Evolutionary conservation across 441 rosid genomes (phyloP).

Genomic region (Adansonia gregorii): DNA sequence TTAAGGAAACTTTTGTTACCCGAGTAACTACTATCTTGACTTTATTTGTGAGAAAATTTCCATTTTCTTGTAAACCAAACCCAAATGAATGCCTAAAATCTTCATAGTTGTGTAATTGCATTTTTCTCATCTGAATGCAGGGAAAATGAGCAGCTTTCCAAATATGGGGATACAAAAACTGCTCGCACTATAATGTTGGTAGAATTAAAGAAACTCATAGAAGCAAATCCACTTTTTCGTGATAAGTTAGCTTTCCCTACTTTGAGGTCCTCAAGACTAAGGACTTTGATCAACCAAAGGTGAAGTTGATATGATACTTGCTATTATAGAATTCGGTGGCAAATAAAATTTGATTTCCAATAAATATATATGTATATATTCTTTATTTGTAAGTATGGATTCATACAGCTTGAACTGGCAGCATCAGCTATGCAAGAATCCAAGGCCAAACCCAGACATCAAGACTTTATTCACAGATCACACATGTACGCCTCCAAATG

Average conservation of each 20-base stretch:
- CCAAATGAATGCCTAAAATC: background rate
- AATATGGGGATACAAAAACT: slow-evolving; percentile 82
- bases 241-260: slow-evolving; percentile 79
- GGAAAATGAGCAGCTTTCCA: slow-evolving; percentile 88
- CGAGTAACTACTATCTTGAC: slow-evolving; percentile 4
- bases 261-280: slow-evolving; percentile 74
- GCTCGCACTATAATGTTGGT: slow-evolving; percentile 76
- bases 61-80: background rate
- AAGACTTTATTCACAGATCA: slow-evolving; percentile 91
- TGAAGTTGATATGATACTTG: slow-evolving; percentile 28
- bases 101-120: slow-evolving; percentile 5
- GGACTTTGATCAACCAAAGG: slow-evolving; percentile 94
- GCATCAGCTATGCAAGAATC: slow-evolving; percentile 90
- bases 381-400: slow-evolving; percentile 19
- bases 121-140: slow-evolving; percentile 41
- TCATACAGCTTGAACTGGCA: slow-evolving; percentile 86
- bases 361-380: background rate
- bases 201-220: slow-evolving; percentile 81
- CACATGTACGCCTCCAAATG: slow-evolving; percentile 74
- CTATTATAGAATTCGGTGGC: background rate
- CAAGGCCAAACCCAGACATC: slow-evolving; percentile 84
- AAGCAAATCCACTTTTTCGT: slow-evolving; percentile 83
- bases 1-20: background rate
- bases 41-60: background rate
- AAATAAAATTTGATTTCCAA: background rate